Percentiles rank a stretch among this genome's conserved stretches.
Evolutionary conservation across 1,139 yeast species (phyloP).

Genomic region (Trichomonascaceae sp.): DNA sequence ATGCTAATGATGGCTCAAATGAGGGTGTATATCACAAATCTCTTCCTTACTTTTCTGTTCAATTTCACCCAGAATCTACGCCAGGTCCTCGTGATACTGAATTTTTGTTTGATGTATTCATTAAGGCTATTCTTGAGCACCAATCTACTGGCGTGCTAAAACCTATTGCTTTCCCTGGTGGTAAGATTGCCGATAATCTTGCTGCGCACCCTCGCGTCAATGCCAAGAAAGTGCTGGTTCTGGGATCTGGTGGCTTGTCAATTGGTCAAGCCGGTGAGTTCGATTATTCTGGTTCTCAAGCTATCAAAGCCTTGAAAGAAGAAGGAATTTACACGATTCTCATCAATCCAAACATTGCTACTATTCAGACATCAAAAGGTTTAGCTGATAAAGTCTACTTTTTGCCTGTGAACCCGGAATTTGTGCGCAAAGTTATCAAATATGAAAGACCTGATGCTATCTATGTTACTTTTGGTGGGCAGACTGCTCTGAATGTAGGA

Average conservation of each 20-base stretch:
- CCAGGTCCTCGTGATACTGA: constrained; percentile 99
- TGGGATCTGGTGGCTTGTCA: constrained; percentile 98
- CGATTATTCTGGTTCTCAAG: constrained; percentile 95
- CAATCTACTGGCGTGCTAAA: constrained; percentile 53
- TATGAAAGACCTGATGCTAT: constrained; percentile 97
- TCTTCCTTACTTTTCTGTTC: constrained; percentile 95
- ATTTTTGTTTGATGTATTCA: constrained; percentile 90
- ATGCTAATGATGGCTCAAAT: constrained; percentile 95
- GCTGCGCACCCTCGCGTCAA: constrained; percentile 64
- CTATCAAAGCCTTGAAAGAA: constrained; percentile 77
- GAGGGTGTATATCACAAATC: constrained; percentile 94
- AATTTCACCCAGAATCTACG: constrained; percentile 98
- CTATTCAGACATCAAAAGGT: constrained; percentile 97
- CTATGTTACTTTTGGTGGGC: constrained; percentile 97
- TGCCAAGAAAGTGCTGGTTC: constrained; percentile 88
- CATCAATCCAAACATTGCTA: constrained; percentile 96
- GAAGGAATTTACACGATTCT: constrained; percentile 94
- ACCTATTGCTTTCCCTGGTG: constrained; percentile 90
- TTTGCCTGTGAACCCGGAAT: constrained; percentile 93
- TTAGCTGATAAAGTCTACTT: constrained; percentile 96
- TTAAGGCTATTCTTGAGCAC: constrained; percentile 67
- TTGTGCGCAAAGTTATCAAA: constrained; percentile 88
- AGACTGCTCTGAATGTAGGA: constrained; percentile 95
- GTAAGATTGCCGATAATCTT: constrained; percentile 59
- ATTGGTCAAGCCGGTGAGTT: constrained; percentile 99